A percentile compares a stretch with the other conserved stretches of the same genome.
phyloP scores from a whole-genome alignment of 331 rosid genomes.

The Erythrophleum ivorense region DNA sequence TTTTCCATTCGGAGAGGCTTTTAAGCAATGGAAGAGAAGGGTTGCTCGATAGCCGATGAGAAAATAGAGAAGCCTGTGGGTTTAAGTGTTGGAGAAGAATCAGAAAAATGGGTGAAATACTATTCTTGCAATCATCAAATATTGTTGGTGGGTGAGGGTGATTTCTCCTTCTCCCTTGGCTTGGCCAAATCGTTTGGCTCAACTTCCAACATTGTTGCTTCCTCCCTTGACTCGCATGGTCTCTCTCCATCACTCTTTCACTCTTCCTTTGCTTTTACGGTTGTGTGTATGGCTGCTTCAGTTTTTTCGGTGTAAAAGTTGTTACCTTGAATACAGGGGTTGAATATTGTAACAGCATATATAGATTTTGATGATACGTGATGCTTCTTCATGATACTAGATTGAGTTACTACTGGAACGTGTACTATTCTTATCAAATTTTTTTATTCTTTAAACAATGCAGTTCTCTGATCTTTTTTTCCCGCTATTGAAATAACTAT shows the following conservation, averaged over 20 bases:
- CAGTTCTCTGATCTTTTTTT: not conserved
- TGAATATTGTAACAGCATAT: not conserved
- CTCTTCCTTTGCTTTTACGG: not conserved
- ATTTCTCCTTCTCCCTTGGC: conserved; percentile 42
- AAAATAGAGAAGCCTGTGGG: not conserved
- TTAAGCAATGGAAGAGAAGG: too few relatives aligned
- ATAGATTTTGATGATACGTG: not conserved
- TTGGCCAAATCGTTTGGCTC: conserved; percentile 47
- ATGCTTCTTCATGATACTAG: not conserved
- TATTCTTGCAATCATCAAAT: conserved; percentile 61
- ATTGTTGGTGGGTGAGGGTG: conserved; percentile 67
- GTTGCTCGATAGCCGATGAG: too few relatives aligned
- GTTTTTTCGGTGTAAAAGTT: not conserved
- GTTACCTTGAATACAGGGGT: not conserved
- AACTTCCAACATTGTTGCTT: conserved; percentile 46
- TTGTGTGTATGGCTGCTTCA: not conserved
- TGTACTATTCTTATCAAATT: not conserved
- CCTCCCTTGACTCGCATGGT: conserved; percentile 51
- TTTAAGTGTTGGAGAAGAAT: not conserved
- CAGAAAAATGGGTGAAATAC: conserved; percentile 47
- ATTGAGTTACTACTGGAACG: not conserved
- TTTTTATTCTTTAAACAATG: not conserved
- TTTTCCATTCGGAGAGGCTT: too few relatives aligned
- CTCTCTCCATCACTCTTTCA: not conserved
- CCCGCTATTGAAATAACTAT: not conserved